phyloP scores from a whole-genome alignment of 371 early-diverging fungal species.

The Syncephalastrum monosporum region DNA sequence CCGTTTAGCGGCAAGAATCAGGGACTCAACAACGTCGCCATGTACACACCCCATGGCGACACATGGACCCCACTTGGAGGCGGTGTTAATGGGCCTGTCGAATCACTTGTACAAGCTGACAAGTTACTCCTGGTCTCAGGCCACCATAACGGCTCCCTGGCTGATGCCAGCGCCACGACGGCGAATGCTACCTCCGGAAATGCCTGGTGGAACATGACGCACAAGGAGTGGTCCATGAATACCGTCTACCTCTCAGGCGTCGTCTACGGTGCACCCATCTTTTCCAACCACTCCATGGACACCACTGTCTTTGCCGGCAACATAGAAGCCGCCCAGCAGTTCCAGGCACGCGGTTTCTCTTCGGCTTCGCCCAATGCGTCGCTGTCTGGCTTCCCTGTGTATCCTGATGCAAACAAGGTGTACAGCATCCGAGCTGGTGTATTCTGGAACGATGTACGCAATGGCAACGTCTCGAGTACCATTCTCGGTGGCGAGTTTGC shows the following conservation, averaged over 20 bases:
- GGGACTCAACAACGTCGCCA: constrained; percentile 22
- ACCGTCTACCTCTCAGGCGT: constrained; percentile 30
- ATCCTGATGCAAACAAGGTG: constrained; percentile 21
- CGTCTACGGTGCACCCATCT: constrained; percentile 12
- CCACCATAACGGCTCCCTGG: constrained; percentile 17
- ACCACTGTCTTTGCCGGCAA: constrained; percentile 26
- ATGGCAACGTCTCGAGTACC: constrained; percentile 20
- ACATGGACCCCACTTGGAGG: constrained; percentile 30
- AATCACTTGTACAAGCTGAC: constrained; percentile 13
- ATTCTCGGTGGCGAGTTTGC: constrained; percentile 47
- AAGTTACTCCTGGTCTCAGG: constrained; percentile 31
- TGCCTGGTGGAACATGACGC: constrained; percentile 29
- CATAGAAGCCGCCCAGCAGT: constrained; percentile 33
- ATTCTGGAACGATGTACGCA: constrained; percentile 24
- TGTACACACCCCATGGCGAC: constrained; percentile 15
- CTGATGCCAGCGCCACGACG: background rate
- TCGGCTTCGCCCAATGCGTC: constrained; percentile 16
- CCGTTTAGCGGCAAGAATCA: constrained; percentile 4
- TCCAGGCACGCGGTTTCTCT: constrained; percentile 36
- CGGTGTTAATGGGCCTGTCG: constrained; percentile 36
- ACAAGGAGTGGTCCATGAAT: constrained; percentile 15
- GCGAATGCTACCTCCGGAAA: constrained; percentile 20
- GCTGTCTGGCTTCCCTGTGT: constrained; percentile 29
- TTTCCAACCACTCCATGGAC: constrained; percentile 14
- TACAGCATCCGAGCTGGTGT: constrained; percentile 29